Percentiles rank a stretch among this genome's conserved stretches.
phyloP scores from a whole-genome alignment of 2,329 filamentous ascomycete genomes.

The Pestalotiopsis sp. region DNA sequence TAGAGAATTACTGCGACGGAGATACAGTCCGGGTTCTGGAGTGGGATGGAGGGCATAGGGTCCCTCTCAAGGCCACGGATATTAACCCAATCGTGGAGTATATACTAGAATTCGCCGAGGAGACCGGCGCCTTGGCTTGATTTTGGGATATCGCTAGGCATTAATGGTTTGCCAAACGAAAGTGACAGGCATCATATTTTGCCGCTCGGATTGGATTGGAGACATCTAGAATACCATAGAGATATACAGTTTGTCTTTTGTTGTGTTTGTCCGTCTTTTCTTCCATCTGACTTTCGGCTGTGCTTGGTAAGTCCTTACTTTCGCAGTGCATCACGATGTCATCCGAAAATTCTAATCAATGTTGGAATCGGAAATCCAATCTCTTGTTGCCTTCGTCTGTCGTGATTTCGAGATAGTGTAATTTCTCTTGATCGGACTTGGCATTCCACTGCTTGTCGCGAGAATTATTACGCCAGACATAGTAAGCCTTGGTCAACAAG shows the following conservation, averaged over 20 bases:
- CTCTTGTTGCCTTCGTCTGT: conserved; percentile 24
- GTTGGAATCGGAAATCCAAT: conserved; percentile 27
- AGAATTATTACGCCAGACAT: conserved; percentile 39
- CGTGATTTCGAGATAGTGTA: conserved; percentile 21
- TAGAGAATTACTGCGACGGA: conserved; percentile 59
- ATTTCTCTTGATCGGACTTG: conserved; percentile 21
- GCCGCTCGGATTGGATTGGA: no score
- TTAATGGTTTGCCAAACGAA: no score
- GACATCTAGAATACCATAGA: no score
- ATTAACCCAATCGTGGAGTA: conserved; percentile 56
- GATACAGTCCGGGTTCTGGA: conserved; percentile 60
- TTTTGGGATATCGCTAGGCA: no score
- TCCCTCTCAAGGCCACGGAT: conserved; percentile 68
- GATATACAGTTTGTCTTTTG: no score
- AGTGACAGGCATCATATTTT: no score
- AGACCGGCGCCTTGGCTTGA: conserved; percentile 36
- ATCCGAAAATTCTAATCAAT: conserved; percentile 21
- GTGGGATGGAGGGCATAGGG: conserved; percentile 72
- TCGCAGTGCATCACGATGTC: no score
- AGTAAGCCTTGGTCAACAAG: conserved; percentile 36
- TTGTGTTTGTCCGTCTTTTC: no score
- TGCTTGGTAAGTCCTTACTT: no score
- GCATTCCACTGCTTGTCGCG: conserved; percentile 19
- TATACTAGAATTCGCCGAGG: conserved; percentile 51
- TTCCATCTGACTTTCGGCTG: no score